phyloP scores from a whole-genome alignment of 2,329 filamentous ascomycete species.

The Capronia epimyces region DNA sequence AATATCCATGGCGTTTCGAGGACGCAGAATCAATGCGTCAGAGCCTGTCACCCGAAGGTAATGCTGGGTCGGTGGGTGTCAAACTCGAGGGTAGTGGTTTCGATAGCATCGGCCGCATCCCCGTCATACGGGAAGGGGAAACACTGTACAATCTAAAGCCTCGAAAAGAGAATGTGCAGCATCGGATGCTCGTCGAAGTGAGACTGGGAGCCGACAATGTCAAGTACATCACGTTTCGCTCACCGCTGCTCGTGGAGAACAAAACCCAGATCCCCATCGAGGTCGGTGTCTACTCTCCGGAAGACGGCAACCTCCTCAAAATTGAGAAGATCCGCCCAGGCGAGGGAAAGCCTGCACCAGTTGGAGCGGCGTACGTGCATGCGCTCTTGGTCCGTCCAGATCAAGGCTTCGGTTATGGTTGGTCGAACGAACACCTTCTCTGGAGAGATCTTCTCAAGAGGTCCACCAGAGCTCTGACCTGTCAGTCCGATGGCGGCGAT shows the following conservation, averaged over 20 bases:
- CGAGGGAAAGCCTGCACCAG: slow-evolving; percentile 80
- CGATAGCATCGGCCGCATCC: slow-evolving; percentile 79
- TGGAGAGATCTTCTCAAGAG: slow-evolving; percentile 86
- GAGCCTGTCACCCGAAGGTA: slow-evolving; percentile 77
- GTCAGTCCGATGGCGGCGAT: slow-evolving; percentile 77
- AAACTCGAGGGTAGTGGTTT: slow-evolving; percentile 91
- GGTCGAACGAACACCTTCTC: slow-evolving; percentile 83
- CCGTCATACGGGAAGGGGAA: slow-evolving; percentile 91
- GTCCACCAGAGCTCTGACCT: slow-evolving; percentile 81
- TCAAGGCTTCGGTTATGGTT: slow-evolving; percentile 91
- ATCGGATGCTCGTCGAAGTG: slow-evolving; percentile 87
- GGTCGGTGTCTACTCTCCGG: slow-evolving; percentile 79
- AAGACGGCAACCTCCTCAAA: slow-evolving; percentile 85
- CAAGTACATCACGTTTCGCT: slow-evolving; percentile 94
- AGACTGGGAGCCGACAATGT: slow-evolving; percentile 89
- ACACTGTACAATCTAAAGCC: slow-evolving; percentile 83
- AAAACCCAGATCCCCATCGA: slow-evolving; percentile 95
- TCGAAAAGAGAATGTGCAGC: slow-evolving; percentile 75
- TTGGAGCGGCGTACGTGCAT: slow-evolving; percentile 87
- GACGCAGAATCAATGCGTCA: slow-evolving; percentile 96
- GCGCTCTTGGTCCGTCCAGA: slow-evolving; percentile 83
- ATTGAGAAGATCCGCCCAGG: slow-evolving; percentile 97
- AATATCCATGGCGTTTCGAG: slow-evolving; percentile 93
- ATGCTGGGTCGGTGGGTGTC: slow-evolving; percentile 71
- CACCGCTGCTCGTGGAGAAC: slow-evolving; percentile 87